Conservation (phyloP, 345 rosid species). For the Citrus unshiu region DNA sequence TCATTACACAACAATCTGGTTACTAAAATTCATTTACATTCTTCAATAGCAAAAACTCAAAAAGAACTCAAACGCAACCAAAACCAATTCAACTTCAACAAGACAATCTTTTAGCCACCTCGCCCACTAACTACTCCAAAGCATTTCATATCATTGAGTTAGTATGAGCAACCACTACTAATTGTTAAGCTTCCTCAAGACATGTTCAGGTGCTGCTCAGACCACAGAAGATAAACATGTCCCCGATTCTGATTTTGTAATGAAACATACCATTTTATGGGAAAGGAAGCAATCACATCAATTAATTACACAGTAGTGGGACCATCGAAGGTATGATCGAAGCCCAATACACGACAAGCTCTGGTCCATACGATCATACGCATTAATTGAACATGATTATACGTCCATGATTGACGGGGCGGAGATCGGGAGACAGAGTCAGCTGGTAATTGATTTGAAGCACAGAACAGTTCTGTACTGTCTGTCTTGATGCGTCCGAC, state of each 20-base stretch:
- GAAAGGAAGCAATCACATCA: not conserved
- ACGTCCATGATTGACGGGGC: not conserved
- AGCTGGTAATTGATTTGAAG: not conserved
- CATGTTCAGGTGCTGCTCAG: conserved; percentile 3
- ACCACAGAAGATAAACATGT: not conserved
- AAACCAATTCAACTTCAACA: not conserved
- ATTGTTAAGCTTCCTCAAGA: not conserved
- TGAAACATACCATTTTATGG: not conserved
- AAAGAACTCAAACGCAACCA: no score
- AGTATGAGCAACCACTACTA: not conserved
- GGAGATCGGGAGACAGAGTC: not conserved
- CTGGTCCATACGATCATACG: not conserved
- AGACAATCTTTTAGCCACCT: conserved; percentile 14
- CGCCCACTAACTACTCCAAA: conserved; percentile 11
- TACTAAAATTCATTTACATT: not conserved
- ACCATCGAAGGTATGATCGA: not conserved
- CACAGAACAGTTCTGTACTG: not conserved
- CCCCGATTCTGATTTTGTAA: not conserved
- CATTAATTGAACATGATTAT: not conserved
- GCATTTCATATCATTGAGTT: conserved; percentile 16
- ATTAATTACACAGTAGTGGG: not conserved
- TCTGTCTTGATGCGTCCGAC: conserved; percentile 11
- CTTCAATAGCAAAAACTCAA: not conserved
- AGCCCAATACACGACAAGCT: not conserved
- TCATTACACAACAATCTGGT: not conserved